A percentile compares a stretch with the other conserved stretches of the same genome.
phyloP scores from a whole-genome alignment of 805 yeast species.

The Candida vartiovaarae region DNA sequence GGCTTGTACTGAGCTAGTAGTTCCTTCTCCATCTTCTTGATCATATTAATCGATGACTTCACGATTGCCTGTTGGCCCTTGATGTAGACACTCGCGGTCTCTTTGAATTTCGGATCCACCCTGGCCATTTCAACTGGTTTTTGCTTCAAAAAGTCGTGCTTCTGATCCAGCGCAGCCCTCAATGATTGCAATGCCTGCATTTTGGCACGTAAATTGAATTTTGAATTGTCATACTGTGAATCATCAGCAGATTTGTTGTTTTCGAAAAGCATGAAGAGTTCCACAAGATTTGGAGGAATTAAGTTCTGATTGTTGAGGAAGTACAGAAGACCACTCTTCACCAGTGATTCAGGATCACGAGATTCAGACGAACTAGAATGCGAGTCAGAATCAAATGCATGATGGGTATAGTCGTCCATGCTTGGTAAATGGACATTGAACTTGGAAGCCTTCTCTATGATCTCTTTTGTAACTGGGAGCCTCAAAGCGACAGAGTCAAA shows the following conservation, averaged over 20 bases:
- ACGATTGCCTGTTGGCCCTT: slow-evolving; percentile 43
- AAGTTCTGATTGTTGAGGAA: slow-evolving; percentile 24
- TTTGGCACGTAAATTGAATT: slow-evolving; percentile 41
- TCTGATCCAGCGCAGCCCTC: slow-evolving; percentile 46
- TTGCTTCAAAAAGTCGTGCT: slow-evolving; percentile 26
- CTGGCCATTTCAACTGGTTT: slow-evolving; percentile 1
- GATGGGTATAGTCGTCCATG: slow-evolving; percentile 34
- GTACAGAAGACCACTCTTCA: slow-evolving; percentile 27
- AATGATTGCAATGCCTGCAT: slow-evolving; percentile 52
- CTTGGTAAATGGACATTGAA: slow-evolving; percentile 31
- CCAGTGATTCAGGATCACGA: too few relatives aligned
- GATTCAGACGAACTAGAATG: too few relatives aligned
- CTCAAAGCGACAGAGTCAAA: slow-evolving; percentile 61
- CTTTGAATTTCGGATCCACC: slow-evolving; percentile 15
- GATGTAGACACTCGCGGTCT: slow-evolving; percentile 37
- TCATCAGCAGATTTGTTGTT: slow-evolving; percentile 35
- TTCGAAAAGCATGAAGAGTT: slow-evolving; percentile 25
- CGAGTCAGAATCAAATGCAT: slow-evolving; percentile 32
- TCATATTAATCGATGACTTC: slow-evolving; percentile 33
- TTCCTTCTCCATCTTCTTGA: slow-evolving; percentile 45
- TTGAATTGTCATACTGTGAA: slow-evolving; percentile 11
- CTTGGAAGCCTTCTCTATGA: slow-evolving; percentile 26
- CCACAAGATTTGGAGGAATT: slow-evolving; percentile 20
- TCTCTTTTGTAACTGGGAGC: slow-evolving; percentile 36
- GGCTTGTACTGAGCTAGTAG: slow-evolving; percentile 36